Conservation (phyloP, 1,284 basidiomycete species). For the Quambalaria eucalypti region DNA sequence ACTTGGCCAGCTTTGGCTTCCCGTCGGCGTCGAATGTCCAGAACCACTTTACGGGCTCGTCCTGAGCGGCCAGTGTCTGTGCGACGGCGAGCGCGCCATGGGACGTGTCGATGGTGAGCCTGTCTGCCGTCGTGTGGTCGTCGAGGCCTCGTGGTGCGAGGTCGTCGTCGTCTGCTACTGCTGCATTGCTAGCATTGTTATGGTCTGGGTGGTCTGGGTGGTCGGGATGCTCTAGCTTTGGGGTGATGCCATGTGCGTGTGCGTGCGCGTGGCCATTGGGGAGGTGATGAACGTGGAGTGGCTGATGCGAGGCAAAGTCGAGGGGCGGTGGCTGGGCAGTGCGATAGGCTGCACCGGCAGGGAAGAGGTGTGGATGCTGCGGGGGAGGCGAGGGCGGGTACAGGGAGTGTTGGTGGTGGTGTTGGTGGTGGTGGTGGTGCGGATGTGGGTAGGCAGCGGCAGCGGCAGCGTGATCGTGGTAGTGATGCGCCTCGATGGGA, state of each 20-base stretch:
- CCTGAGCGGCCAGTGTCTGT: background rate
- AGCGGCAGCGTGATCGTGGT: too few relatives aligned
- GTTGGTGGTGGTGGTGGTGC: too few relatives aligned
- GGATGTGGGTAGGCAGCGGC: too few relatives aligned
- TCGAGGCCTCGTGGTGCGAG: background rate
- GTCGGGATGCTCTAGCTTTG: background rate
- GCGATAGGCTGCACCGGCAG: background rate
- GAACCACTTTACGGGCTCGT: background rate
- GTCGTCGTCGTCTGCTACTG: background rate
- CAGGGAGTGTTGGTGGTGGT: too few relatives aligned
- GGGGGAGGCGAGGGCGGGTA: too few relatives aligned
- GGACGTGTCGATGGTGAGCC: background rate
- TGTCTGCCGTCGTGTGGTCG: background rate
- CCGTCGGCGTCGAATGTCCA: background rate
- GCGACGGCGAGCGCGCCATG: background rate
- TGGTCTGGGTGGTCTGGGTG: too few relatives aligned
- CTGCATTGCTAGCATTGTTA: background rate
- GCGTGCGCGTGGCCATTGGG: too few relatives aligned
- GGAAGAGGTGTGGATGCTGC: background rate
- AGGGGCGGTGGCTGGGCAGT: background rate
- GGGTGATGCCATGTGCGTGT: background rate
- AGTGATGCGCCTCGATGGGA: too few relatives aligned
- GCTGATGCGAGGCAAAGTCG: background rate
- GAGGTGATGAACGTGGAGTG: background rate
- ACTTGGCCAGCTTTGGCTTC: background rate